Conservation (phyloP, 148 eudicot species). For the Fallopia convolvulus region DNA sequence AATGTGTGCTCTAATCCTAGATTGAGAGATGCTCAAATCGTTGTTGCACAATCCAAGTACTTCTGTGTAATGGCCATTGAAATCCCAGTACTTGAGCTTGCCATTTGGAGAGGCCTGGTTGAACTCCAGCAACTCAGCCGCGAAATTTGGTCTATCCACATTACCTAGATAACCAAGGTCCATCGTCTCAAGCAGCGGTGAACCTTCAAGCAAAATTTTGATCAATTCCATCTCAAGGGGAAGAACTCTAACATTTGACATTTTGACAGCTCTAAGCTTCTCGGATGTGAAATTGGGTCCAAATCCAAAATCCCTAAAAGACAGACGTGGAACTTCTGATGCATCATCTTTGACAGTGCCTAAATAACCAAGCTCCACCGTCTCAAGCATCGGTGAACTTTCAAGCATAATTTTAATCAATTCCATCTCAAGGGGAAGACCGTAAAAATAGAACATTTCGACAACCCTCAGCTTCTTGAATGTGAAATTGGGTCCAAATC, state of each 20-base stretch:
- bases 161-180: not conserved
- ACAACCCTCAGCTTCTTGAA: slow-evolving; percentile 30
- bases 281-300: slow-evolving; percentile 43
- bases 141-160: no score
- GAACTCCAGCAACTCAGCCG: no score
- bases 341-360: no score
- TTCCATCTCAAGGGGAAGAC: slow-evolving; percentile 42
- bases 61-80: no score
- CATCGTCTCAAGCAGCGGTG: slow-evolving; percentile 55
- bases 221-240: slow-evolving; percentile 56
- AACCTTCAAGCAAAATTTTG: slow-evolving; percentile 44
- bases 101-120: not conserved
- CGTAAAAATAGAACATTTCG: slow-evolving; percentile 19
- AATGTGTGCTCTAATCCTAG: no score
- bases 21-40: no score
- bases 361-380: slow-evolving; percentile 17
- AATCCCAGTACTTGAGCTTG: no score
- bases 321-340: no score
- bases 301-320: slow-evolving; percentile 28
- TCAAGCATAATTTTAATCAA: slow-evolving; percentile 53
- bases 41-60: no score
- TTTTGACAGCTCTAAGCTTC: slow-evolving; percentile 21
- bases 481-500: slow-evolving; percentile 40
- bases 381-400: slow-evolving; percentile 53
- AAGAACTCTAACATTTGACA: slow-evolving; percentile 25